A percentile compares a stretch with the other conserved stretches of the same genome.
phyloP scores from a whole-genome alignment of 2,329 filamentous ascomycete species.

The Ascochyta rabiei region DNA sequence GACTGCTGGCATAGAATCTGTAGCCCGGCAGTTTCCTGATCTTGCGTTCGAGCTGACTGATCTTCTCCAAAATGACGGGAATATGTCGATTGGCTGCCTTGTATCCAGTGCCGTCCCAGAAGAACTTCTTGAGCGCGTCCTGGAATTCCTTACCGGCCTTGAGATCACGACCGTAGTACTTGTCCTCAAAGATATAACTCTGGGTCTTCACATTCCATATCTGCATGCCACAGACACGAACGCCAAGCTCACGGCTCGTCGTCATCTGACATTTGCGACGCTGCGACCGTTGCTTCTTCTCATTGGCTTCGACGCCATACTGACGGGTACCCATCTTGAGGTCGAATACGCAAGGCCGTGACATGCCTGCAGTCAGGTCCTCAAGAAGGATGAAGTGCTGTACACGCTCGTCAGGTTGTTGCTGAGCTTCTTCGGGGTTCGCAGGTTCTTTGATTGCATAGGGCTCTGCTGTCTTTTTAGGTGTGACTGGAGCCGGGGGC shows the following conservation, averaged over 20 bases:
- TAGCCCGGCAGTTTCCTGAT: slow-evolving; percentile 81
- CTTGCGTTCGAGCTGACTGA: slow-evolving; percentile 81
- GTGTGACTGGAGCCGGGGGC: slow-evolving; percentile 40
- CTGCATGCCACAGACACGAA: slow-evolving; percentile 93
- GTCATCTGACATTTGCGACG: slow-evolving; percentile 90
- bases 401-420: slow-evolving; percentile 66
- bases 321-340: slow-evolving; percentile 98
- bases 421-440: slow-evolving; percentile 55
- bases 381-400: slow-evolving; percentile 94
- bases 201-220: slow-evolving; percentile 88
- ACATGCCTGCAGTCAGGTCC: slow-evolving; percentile 96
- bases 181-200: slow-evolving; percentile 94
- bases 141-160: slow-evolving; percentile 90
- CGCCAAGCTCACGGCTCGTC: slow-evolving; percentile 88
- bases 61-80: slow-evolving; percentile 82
- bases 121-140: slow-evolving; percentile 82
- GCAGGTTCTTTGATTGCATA: slow-evolving; percentile 27
- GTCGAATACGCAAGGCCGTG: slow-evolving; percentile 93
- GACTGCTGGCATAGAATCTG: slow-evolving; percentile 91
- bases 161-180: slow-evolving; percentile 90
- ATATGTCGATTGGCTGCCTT: slow-evolving; percentile 84
- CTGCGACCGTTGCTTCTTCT: slow-evolving; percentile 93
- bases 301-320: slow-evolving; percentile 88
- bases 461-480: slow-evolving; percentile 19
- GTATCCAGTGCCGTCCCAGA: slow-evolving; percentile 87